phyloP scores from a whole-genome alignment of 2,329 filamentous ascomycete species.

The Zelopaecilomyces penicillatus region DNA sequence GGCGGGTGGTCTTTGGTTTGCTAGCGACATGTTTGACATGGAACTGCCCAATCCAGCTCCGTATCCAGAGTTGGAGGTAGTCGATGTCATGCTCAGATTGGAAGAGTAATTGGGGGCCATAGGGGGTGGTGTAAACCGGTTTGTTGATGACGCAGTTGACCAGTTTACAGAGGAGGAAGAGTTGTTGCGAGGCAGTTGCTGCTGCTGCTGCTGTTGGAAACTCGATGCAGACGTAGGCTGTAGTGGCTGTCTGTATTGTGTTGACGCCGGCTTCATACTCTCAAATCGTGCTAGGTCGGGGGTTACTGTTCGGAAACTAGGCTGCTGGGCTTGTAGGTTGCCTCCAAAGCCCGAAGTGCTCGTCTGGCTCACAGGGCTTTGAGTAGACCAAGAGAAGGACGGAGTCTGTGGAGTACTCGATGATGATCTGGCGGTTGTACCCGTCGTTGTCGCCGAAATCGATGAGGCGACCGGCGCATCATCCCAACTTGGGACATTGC shows the following conservation, averaged over 20 bases:
- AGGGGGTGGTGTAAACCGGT: slow-evolving; percentile 14
- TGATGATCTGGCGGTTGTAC: slow-evolving; percentile 18
- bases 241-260: slow-evolving; percentile 55
- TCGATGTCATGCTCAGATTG: slow-evolving; percentile 10
- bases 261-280: slow-evolving; percentile 47
- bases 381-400: slow-evolving; percentile 58
- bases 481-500: slow-evolving; percentile 43
- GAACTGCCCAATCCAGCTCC: slow-evolving; percentile 29
- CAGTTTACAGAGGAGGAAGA: slow-evolving; percentile 41
- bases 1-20: slow-evolving; percentile 27
- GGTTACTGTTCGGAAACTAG: slow-evolving; percentile 47
- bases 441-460: slow-evolving; percentile 14
- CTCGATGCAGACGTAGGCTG: slow-evolving; percentile 31
- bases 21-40: slow-evolving; percentile 42
- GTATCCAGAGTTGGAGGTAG: slow-evolving; percentile 22
- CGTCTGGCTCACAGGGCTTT: slow-evolving; percentile 32
- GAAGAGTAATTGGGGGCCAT: slow-evolving; percentile 22
- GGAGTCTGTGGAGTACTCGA: slow-evolving; percentile 34
- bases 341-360: slow-evolving; percentile 15
- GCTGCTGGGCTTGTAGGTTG: slow-evolving; percentile 28
- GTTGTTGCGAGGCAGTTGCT: slow-evolving; percentile 7
- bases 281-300: slow-evolving; percentile 50
- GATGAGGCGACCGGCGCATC: slow-evolving; percentile 26
- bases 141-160: slow-evolving; percentile 28
- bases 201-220: slow-evolving; percentile 19